phyloP scores from a whole-genome alignment of 208 protist genomes.

The Sergeia podlipaevii region DNA sequence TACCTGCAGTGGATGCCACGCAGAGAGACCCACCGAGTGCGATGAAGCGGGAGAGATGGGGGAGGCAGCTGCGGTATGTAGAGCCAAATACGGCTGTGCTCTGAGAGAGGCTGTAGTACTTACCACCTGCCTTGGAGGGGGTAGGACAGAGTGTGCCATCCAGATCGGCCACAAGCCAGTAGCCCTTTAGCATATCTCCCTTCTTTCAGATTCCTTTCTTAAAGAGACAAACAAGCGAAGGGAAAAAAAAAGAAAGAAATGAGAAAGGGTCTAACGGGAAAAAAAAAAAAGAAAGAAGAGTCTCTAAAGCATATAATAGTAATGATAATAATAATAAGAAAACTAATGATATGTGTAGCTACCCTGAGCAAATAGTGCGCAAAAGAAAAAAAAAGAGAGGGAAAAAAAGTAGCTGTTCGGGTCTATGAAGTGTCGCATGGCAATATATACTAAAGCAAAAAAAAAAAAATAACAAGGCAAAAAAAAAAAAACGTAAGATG shows the following conservation, averaged over 20 bases:
- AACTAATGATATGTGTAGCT: too few relatives aligned
- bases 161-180: conserved; percentile 65
- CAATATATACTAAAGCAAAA: conserved; percentile 1
- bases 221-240: conserved; percentile 2
- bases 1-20: conserved; percentile 50
- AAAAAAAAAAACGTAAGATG: too few relatives aligned
- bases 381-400: too few relatives aligned
- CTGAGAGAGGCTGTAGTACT: conserved; percentile 35
- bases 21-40: conserved; percentile 34
- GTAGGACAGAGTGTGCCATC: conserved; percentile 60
- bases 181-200: conserved; percentile 22
- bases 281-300: background rate
- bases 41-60: conserved; percentile 27
- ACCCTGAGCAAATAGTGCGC: too few relatives aligned
- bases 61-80: conserved; percentile 37
- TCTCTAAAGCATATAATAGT: too few relatives aligned
- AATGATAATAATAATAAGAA: too few relatives aligned
- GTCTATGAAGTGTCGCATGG: too few relatives aligned
- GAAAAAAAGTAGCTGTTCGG: too few relatives aligned
- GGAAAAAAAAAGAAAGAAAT: background rate
- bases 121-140: conserved; percentile 32
- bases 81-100: conserved; percentile 14
- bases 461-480: background rate
- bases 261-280: background rate
- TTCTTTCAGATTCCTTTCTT: background rate